Percentiles rank a stretch among this genome's conserved stretches.
Evolutionary conservation across 148 eudicot genomes (phyloP).

Genomic region (Camellia sinensis): DNA sequence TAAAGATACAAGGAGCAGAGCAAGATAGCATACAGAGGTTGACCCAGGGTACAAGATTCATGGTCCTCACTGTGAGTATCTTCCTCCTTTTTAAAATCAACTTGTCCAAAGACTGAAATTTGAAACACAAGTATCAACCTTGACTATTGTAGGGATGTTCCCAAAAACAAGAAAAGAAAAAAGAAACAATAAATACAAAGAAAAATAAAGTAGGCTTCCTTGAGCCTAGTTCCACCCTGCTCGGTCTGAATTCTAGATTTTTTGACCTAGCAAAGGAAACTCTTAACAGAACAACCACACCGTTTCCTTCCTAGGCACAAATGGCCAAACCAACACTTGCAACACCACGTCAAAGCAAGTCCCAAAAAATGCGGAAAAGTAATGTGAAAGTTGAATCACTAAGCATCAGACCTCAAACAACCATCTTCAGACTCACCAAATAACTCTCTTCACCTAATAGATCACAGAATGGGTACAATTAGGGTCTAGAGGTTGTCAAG

Average conservation of each 20-base stretch:
- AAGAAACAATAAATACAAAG: neutral
- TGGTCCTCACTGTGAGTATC: no score
- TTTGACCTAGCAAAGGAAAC: neutral
- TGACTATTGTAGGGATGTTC: no score
- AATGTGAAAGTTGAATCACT: conserved; percentile 13
- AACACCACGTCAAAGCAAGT: conserved; percentile 15
- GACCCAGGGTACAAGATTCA: no score
- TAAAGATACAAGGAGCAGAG: no score
- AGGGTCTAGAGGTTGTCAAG: conserved; percentile 25
- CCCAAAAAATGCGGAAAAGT: conserved; percentile 13
- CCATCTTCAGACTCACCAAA: conserved; percentile 14
- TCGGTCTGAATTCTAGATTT: no score
- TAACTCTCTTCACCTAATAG: neutral
- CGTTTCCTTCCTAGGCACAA: conserved; percentile 17
- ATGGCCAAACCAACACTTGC: conserved; percentile 13
- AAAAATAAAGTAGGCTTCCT: neutral
- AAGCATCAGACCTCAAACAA: conserved; percentile 10
- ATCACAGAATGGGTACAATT: conserved; percentile 26
- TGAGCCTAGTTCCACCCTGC: no score
- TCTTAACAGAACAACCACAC: conserved; percentile 13
- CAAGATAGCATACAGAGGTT: no score
- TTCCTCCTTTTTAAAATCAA: no score
- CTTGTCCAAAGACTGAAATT: no score
- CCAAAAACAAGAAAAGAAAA: no score
- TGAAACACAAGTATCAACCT: no score